Evolutionary conservation across 768 basidiomycete species (phyloP), one percentile per base, ranked within the genome.

Genomic region (Suillus variegatus): DNA sequence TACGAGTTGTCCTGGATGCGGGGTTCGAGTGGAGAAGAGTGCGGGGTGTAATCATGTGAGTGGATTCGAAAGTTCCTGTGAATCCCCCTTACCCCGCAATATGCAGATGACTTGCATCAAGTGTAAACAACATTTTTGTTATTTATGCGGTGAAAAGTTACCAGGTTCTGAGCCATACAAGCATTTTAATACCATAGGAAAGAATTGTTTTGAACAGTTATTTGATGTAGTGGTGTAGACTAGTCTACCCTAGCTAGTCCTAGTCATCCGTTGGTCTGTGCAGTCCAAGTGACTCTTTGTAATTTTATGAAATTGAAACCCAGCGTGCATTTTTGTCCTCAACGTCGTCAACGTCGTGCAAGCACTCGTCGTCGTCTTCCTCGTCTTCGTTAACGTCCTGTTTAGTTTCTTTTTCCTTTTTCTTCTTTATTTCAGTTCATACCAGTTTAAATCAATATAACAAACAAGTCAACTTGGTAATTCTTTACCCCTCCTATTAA

Each of bases 11-110:
- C 91, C 94, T 5, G 87, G 87, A 6, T 96, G 95, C 77, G 69
- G 77, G 6, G 83, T 92, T 16, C 81, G 85, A 65, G 89, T 95
- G 13, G 90, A 93, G 77, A 93, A 93, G 77, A 85, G 82, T 20
- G 69, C 83, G 65, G 94, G 94, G 2, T 96, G 95, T 78, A 96
- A 96, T 76, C 95, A 97, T 78, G 94, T 94, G 79, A 67, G 89
- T 79, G 52, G 20, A 60, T 9, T 20, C 49, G 41, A 56, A 13
- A 10, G 22, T 60, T 32, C 35, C 52, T 60, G 60, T 61, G 40
- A n/a, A 44, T 43, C 52, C 35, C 9, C 61, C 38, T 47, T 51
- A 51, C 35, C 28, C 69, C 71, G 41, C 57, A 49, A 10, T 6
- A 66, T 51, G 44, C 66, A 92, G 91, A 93, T 93, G 91, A 90